Evolutionary conservation across 108 stramenopile species (phyloP), one percentile per base, ranked within the genome.

Genomic region (Cyclotella baltica): DNA sequence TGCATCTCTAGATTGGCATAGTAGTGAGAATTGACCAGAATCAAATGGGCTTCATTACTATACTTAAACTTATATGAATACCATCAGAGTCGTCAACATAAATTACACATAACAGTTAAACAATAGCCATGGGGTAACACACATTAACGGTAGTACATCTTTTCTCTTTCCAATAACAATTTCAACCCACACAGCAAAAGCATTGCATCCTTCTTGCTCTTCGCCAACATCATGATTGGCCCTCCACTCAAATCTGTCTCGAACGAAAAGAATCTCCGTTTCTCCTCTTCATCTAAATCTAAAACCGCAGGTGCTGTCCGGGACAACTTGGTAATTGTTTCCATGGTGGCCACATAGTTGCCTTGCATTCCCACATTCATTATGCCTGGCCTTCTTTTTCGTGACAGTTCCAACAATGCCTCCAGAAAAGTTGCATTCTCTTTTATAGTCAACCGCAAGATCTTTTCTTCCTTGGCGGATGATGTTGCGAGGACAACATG

Each of bases 161-260:
- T 80, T 47, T 80, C 80, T 63, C 62, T 48, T 47, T 78, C 81
- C 31, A 83, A 58, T 22, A 83, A 48, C 56, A 83, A 40, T 64
- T 83, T 83, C 43, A 83, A 37, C 13, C 81, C 81, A 63, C 71
- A 77, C 0, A 78, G 58, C 55, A 83, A 56, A 9, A 83, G 71
- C 72, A 73, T 73, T 22, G 77, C 50, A 55, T 83, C 81, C 43
- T 78, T 83, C 46, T 77, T 78, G 16, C 61, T 73, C 66, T 78
- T 83, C 4, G 77, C 57, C 35, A 83, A 51, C 81, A 83, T 83
- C 77, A 83, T 78, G 20, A 78, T 57, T 19, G 81, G 77, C 10
- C 72, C 77, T 20, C 58, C 57, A 51, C 72, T 78, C 20, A 78
- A 56, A 51, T 83, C 81, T 18, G 81, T 78, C 28, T 83, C 77